A percentile compares a stretch with the other conserved stretches of the same genome.
Conservation (phyloP, 2,329 filamentous ascomycete genomes). For the Chalara sp. region DNA sequence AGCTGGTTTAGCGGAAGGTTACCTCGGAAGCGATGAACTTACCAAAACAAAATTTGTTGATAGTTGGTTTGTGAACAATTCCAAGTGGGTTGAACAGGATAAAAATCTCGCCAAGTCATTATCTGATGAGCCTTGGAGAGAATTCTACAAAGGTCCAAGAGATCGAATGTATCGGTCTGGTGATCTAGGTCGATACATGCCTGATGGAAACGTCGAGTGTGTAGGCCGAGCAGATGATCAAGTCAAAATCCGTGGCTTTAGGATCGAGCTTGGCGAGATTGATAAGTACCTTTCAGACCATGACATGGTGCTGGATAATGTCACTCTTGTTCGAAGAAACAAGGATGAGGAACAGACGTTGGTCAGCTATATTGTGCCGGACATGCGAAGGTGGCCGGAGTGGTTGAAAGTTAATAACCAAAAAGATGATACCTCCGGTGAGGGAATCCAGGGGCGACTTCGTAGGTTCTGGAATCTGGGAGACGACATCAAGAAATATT, state of each 20-base stretch:
- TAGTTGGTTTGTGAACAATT: constrained; percentile 29
- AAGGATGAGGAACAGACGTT: constrained; percentile 79
- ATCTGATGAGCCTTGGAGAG: constrained; percentile 65
- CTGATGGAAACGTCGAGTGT: constrained; percentile 64
- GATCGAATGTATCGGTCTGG: constrained; percentile 85
- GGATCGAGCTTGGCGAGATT: constrained; percentile 92
- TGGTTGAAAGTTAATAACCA: constrained; percentile 57
- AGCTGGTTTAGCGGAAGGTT: constrained; percentile 77
- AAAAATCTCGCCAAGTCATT: constrained; percentile 56
- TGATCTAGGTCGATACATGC: constrained; percentile 72
- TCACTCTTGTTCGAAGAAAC: constrained; percentile 78
- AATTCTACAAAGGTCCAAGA: constrained; percentile 72
- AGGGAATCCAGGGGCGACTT: constrained; percentile 31
- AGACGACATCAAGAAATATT: constrained; percentile 51
- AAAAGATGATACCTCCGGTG: constrained; percentile 34
- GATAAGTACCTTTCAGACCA: constrained; percentile 74
- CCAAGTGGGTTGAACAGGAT: constrained; percentile 27
- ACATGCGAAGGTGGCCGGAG: constrained; percentile 64
- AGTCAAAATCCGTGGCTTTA: constrained; percentile 93
- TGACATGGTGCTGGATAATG: constrained; percentile 73
- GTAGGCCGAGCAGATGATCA: constrained; percentile 80
- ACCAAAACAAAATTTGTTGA: constrained; percentile 26
- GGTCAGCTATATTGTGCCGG: constrained; percentile 86
- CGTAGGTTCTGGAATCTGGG: constrained; percentile 38
- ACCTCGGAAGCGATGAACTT: constrained; percentile 37